A percentile compares a stretch with the other conserved stretches of the same genome.
phyloP scores from a whole-genome alignment of 2,329 filamentous ascomycete genomes.

The Alternaria longipes region DNA sequence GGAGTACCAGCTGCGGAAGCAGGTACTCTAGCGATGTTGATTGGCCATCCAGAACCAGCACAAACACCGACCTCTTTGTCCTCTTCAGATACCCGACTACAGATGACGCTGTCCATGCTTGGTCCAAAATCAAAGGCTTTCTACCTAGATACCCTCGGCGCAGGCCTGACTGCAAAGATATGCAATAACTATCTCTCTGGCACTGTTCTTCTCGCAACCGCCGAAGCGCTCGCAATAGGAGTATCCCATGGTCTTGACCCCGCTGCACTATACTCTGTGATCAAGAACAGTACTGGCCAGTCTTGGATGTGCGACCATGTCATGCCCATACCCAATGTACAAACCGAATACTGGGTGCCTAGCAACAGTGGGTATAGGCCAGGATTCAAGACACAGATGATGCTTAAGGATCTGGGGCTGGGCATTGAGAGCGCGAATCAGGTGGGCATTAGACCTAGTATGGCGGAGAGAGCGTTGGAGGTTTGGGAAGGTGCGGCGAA shows the following conservation, averaged over 20 bases:
- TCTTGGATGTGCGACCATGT: constrained; percentile 50
- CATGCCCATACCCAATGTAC: constrained; percentile 44
- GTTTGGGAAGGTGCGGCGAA: constrained; percentile 37
- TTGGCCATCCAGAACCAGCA: constrained; percentile 35
- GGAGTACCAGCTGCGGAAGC: constrained; percentile 43
- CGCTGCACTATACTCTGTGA: constrained; percentile 36
- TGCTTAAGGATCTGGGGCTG: constrained; percentile 46
- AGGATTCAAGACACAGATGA: constrained; percentile 49
- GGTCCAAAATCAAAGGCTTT: constrained; percentile 41
- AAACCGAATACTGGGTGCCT: constrained; percentile 41
- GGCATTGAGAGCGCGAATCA: constrained; percentile 40
- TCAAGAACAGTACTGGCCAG: constrained; percentile 43
- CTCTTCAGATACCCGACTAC: constrained; percentile 16
- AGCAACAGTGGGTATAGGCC: constrained; percentile 46
- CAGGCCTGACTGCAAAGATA: constrained; percentile 46
- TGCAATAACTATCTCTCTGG: constrained; percentile 47
- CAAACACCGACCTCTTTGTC: background rate
- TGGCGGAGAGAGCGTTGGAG: constrained; percentile 41
- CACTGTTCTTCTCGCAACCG: constrained; percentile 43
- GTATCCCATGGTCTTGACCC: constrained; percentile 44
- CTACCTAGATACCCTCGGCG: constrained; percentile 40
- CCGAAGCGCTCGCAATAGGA: constrained; percentile 46
- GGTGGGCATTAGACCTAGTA: constrained; percentile 36
- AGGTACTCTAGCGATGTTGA: constrained; percentile 39
- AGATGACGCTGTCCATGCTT: constrained; percentile 28